Conservation (phyloP, 768 basidiomycete species). For the Tricholoma bakamatsutake region DNA sequence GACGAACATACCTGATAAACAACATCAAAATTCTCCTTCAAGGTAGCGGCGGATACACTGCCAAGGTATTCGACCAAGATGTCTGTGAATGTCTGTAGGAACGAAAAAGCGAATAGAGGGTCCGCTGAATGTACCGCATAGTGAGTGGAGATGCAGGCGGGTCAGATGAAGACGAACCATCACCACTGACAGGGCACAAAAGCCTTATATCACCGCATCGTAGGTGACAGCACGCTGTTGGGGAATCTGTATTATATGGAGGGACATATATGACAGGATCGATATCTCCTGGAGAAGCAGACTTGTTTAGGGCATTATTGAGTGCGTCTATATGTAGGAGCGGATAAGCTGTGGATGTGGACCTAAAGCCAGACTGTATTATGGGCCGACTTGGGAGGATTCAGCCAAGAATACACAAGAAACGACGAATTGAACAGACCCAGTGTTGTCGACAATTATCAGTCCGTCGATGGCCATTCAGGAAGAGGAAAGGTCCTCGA, state of each 20-base stretch:
- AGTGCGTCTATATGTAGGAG: constrained; percentile 82
- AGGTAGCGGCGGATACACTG: constrained; percentile 66
- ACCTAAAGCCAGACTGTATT: constrained; percentile 86
- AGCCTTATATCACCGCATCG: constrained; percentile 70
- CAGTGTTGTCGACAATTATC: constrained; percentile 69
- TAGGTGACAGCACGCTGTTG: constrained; percentile 83
- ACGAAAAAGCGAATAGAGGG: constrained; percentile 85
- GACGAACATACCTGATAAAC: constrained; percentile 74
- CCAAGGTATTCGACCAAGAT: constrained; percentile 87
- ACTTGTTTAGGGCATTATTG: constrained; percentile 63
- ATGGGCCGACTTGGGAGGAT: constrained; percentile 54
- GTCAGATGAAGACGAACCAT: constrained; percentile 49
- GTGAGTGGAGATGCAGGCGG: constrained; percentile 3
- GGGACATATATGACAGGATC: constrained; percentile 74
- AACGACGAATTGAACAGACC: constrained; percentile 39
- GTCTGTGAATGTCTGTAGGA: constrained; percentile 78
- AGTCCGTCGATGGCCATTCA: constrained; percentile 76
- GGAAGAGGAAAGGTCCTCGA: not conserved
- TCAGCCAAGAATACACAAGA: constrained; percentile 15
- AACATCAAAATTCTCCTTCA: constrained; percentile 91
- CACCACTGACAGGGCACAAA: constrained; percentile 76
- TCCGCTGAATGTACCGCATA: constrained; percentile 51
- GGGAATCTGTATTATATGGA: constrained; percentile 37
- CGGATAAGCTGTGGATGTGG: constrained; percentile 70
- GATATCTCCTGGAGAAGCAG: constrained; percentile 45